Base-by-base conservation (phyloP, 2,329 filamentous ascomycete genomes). In the Eurotiales sp. region DNA sequence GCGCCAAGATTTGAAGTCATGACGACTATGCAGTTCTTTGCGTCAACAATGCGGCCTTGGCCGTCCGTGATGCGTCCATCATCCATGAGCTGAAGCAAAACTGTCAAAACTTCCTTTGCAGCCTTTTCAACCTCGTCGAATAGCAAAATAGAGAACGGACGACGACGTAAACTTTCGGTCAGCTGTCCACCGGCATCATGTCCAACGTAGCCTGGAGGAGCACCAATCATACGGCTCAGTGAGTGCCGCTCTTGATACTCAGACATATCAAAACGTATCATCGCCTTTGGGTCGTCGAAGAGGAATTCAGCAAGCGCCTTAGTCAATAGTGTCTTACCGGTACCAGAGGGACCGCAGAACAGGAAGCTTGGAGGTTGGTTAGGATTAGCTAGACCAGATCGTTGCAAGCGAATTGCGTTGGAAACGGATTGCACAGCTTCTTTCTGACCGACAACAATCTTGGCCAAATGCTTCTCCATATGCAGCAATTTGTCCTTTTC, bases 221-320 rank as follows among this genome's bases (percentile, higher is more conserved):
- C 91, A 67, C 93, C 93, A 61, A 99, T 99, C 90, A 99, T 96
- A 55, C 93, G 85, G 68, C 90, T 95, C 12, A 99, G 82, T 0
- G 92, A 87, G 69, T 99, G 93, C 4, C 92, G 86, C 72, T 99
- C 93, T 72, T 99, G 95, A 71, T 99, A 99, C 72, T 99, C 93
- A 4, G 92, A 97, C 93, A 99, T 99, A 69, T 99, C 93, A 75
- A 99, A 95, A 34, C 93, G 87, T 62, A 99, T 96, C 93, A 99
- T 97, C 29, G 92, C 79, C 76, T 96, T 96, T 22, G 92, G 76
- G 61, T 99, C 93, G 67, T 99, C 93, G 75, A 99, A 99, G 23
- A 99, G 78, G 77, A 99, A 99, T 70, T 99, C 93, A 44, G 93
- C 93, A 54, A 99, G 80, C 14, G 92, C 93, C 73, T 99, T 99